Base-by-base conservation (phyloP, 192 early-diverging fungal genomes). In the Coemansia aciculifera region DNA sequence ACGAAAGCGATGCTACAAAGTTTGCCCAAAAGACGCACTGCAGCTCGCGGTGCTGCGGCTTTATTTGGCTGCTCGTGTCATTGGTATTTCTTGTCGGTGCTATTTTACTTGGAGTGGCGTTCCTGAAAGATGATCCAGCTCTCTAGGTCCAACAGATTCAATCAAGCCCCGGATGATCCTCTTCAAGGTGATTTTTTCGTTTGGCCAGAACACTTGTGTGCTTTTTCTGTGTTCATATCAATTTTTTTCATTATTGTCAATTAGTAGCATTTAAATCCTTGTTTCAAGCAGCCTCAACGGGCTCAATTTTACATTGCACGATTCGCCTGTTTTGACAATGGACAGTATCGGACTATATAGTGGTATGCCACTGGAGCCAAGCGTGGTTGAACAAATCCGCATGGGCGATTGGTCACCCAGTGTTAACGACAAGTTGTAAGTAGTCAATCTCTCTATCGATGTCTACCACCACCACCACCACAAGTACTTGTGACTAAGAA, bases 1-100 rank as follows among this genome's bases (percentile, higher is more conserved):
- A 97, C 69, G 93, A 94, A 68, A 92, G 92, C n/a, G 97, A 97
- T 73, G 95, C 97, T 3, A 88, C 90, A 6, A 86, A 89, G 75
- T 96, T 96, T 86, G 91, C 91, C 8, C 71, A 90, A 66, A 62
- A 86, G 42, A 90, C 86, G 19, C 90, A 93, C 23, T 91, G 90
- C 76, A 86, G 91, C 37, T 85, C 95, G 24, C 89, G 92, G 56
- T 79, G 86, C n/a, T 97, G 95, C 89, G 97, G 97, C 10, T 68
- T 92, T 13, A 76, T 95, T 13, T 99, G 97, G 97, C 89, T 99
- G 51, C 64, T 97, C 13, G 85, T 98, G 40, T 90, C 92, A 42
- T 48, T 98, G 12, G 70, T 90, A 3, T 96, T 99, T 62, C 74
- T 99, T 17, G 85, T 87, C 8, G 83, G 78, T 27, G 93, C 92